phyloP scores from a whole-genome alignment of 345 rosid species.

The Populus simonii region DNA sequence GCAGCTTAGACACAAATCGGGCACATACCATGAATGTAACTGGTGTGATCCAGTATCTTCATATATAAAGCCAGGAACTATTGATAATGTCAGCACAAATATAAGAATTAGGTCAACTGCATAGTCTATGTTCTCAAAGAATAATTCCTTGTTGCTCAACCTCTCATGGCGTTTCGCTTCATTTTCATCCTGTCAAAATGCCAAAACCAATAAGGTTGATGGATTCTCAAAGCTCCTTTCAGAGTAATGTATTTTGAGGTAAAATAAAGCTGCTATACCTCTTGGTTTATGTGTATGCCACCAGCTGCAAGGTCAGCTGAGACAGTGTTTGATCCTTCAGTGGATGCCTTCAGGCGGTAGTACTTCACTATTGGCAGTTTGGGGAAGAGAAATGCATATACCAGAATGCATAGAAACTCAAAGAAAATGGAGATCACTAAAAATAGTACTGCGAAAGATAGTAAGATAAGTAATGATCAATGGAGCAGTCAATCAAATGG shows the following conservation, averaged over 20 bases:
- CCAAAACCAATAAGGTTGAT: background rate
- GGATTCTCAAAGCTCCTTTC: too few species aligned
- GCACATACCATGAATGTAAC: constrained; percentile 51
- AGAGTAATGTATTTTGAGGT: background rate
- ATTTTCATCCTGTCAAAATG: constrained; percentile 39
- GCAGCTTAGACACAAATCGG: background rate
- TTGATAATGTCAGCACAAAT: constrained; percentile 64
- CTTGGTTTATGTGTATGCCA: constrained; percentile 50
- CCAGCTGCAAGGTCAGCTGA: constrained; percentile 80
- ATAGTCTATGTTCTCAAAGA: constrained; percentile 62
- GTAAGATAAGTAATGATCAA: background rate
- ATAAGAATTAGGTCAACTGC: constrained; percentile 55
- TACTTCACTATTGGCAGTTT: constrained; percentile 78
- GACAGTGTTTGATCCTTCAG: constrained; percentile 85
- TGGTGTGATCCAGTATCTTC: constrained; percentile 76
- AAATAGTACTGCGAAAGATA: constrained; percentile 55
- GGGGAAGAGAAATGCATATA: constrained; percentile 64
- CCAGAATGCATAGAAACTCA: constrained; percentile 58
- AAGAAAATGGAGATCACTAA: constrained; percentile 60
- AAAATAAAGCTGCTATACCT: background rate
- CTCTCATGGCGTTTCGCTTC: constrained; percentile 36
- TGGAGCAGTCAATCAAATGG: background rate
- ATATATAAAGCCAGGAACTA: constrained; percentile 78
- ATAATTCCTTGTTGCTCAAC: constrained; percentile 54
- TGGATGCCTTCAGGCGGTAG: constrained; percentile 73